Percentiles rank a stretch among this genome's conserved stretches.
These are phyloP conservation scores for Protomyces inouyei DNA, from an alignment of 1,139 yeast genomes.

Conservation along the genomic window DNA sequence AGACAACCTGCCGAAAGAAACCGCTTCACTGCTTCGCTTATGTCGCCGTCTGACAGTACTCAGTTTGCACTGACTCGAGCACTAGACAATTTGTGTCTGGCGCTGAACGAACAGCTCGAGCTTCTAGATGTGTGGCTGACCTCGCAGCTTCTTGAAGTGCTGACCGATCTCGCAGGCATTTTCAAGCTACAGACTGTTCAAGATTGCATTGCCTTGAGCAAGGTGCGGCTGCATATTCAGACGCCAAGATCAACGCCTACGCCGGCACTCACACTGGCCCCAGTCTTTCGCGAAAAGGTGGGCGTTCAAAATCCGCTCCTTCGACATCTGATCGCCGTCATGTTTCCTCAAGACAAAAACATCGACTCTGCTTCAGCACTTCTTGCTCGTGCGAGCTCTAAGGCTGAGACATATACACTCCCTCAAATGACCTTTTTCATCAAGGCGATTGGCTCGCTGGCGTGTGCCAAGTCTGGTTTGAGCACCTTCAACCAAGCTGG, in stretches of 20 bases:
- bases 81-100: too few species aligned
- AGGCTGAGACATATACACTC: not conserved
- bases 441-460: not conserved
- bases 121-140: too few species aligned
- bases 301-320: not conserved
- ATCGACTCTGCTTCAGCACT: not conserved
- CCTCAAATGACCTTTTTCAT: not conserved
- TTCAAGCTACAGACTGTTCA: not conserved
- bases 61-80: too few species aligned
- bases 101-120: too few species aligned
- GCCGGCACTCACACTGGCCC: not conserved
- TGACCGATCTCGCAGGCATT: not conserved
- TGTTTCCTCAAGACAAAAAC: not conserved
- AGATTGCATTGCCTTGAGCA: not conserved
- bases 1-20: too few species aligned
- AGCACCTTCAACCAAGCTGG: not conserved
- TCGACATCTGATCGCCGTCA: not conserved
- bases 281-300: not conserved
- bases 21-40: too few species aligned
- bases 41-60: too few species aligned
- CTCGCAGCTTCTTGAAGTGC: too few species aligned
- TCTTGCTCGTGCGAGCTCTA: not conserved
- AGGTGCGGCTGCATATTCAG: not conserved
- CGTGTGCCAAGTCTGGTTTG: not conserved
- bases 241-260: not conserved